Base-by-base conservation (phyloP, 257 asterid genomes). In the Plantago ovata region DNA sequence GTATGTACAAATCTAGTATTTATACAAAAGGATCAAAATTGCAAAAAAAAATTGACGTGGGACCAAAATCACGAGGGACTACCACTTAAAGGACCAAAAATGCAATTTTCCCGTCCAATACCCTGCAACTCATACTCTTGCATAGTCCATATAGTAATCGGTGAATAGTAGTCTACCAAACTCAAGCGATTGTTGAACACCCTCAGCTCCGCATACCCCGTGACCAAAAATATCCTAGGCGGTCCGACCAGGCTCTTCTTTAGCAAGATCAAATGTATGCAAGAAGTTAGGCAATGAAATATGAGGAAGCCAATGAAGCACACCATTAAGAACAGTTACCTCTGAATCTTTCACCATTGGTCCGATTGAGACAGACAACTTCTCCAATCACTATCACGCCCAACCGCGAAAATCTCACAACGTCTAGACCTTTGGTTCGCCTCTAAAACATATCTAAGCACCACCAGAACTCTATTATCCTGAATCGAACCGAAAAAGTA, bases 71-170 rank as follows among this genome's bases (percentile, higher is more conserved):
- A n/a, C n/a, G n/a, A n/a, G n/a, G n/a, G n/a, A n/a, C n/a, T n/a
- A n/a, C n/a, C n/a, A n/a, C n/a, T n/a, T n/a, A n/a, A n/a, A n/a
- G n/a, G n/a, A n/a, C n/a, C n/a, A n/a, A n/a, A n/a, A n/a, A n/a
- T n/a, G n/a, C n/a, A n/a, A n/a, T n/a, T n/a, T n/a, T n/a, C n/a
- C n/a, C n/a, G n/a, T n/a, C n/a, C n/a, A n/a, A n/a, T n/a, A n/a
- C n/a, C 19, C 47, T 19, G 20, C 57, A 32, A 28, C 36, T 13
- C 65, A 47, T 47, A 33, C 10, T 62, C 67, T 49, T 62, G 15
- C 67, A 62, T 49, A 38, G 9, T 62, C 67, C 67, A 2, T 24
- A 2, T 5, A 2, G 5, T 24, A 5, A n/a, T n/a, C n/a, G n/a
- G n/a, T n/a, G n/a, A n/a, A n/a, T n/a, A n/a, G 32, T 24, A 24